Evolutionary conservation across 2,329 filamentous ascomycete genomes (phyloP), one percentile per base, ranked within the genome.

Genomic region (Monosporascus sp.): DNA sequence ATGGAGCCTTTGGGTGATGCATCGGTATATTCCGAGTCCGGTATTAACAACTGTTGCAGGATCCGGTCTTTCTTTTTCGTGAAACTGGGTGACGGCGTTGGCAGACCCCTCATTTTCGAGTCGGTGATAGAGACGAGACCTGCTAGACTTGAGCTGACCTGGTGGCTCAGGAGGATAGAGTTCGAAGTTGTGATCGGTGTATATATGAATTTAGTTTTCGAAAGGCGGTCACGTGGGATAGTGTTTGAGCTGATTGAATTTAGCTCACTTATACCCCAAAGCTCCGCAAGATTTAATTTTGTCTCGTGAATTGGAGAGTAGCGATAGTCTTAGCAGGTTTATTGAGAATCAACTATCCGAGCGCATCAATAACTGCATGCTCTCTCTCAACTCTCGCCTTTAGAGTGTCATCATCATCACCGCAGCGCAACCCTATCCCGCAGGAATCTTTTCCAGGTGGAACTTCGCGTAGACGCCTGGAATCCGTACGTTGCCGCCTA

Each of bases 1-100:
- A 97, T 81, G 1, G 85, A 88, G 17, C 92, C 93, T 73, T 97
- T 97, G 3, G 93, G 92, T 1, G 90, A 96, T 7, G 87, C 79
- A 70, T 97, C 93, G 41, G 83, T 82, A 70, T 96, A 96, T 54
- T 88, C 80, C 4, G 76, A 78, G 44, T 83, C 81, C 1, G 90
- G 87, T 3, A 84, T 76, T 8, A 82, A 74, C 3, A 97, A 83
- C 59, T 86, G 81, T 42, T 78, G 72, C 15, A 97, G 73, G 58
- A 96, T 95, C 54, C 80, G 84, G 49, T 72, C 68, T 71, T 97
- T 97, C 66, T 83, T 88, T 46, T 70, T 65, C 41, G 70, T 48
- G 64, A 89, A 89, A 37, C 59, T 55, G 15, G 64, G 52, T 5
- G 70, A 66, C 20, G 59, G 58, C 6, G 46, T 6, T 7, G 57